Evolutionary conservation across 2,329 filamentous ascomycete species (phyloP).

Genomic region (Beauveria medogensis): DNA sequence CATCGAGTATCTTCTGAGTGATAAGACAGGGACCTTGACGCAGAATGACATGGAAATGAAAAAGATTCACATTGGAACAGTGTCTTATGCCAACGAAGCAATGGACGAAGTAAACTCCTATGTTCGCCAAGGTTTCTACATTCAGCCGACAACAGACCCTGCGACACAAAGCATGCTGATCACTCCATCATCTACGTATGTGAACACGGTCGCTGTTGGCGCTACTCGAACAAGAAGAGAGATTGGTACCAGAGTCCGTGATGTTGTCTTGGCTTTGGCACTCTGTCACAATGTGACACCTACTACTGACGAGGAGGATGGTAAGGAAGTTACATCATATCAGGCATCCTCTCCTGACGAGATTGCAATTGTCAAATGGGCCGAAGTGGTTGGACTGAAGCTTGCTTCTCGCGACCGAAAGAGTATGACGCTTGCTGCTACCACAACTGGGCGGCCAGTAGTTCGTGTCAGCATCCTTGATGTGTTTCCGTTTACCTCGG

Average conservation of each 20-base stretch:
- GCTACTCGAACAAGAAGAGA: slow-evolving; percentile 83
- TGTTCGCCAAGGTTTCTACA: slow-evolving; percentile 72
- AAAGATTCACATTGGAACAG: slow-evolving; percentile 96
- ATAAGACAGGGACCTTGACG: slow-evolving; percentile 96
- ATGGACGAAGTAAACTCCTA: slow-evolving; percentile 95
- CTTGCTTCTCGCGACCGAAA: slow-evolving; percentile 80
- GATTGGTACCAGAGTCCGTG: slow-evolving; percentile 85
- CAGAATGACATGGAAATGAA: slow-evolving; percentile 99
- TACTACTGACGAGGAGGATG: slow-evolving; percentile 67
- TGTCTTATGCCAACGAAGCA: slow-evolving; percentile 95
- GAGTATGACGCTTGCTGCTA: slow-evolving; percentile 73
- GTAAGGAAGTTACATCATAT: slow-evolving; percentile 71
- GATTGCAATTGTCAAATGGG: slow-evolving; percentile 95
- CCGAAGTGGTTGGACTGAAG: slow-evolving; percentile 81
- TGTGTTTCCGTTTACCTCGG: slow-evolving; percentile 94
- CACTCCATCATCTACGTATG: slow-evolving; percentile 67
- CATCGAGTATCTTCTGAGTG: slow-evolving; percentile 91
- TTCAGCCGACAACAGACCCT: slow-evolving; percentile 37
- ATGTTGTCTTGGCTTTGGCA: slow-evolving; percentile 84
- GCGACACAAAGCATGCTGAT: slow-evolving; percentile 47
- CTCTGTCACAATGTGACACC: slow-evolving; percentile 97
- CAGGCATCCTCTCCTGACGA: slow-evolving; percentile 97
- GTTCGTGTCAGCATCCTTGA: slow-evolving; percentile 86
- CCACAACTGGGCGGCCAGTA: slow-evolving; percentile 62
- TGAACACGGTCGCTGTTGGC: slow-evolving; percentile 48